phyloP scores from a whole-genome alignment of 192 early-diverging fungal species.

The Umbelopsis isabellina region DNA sequence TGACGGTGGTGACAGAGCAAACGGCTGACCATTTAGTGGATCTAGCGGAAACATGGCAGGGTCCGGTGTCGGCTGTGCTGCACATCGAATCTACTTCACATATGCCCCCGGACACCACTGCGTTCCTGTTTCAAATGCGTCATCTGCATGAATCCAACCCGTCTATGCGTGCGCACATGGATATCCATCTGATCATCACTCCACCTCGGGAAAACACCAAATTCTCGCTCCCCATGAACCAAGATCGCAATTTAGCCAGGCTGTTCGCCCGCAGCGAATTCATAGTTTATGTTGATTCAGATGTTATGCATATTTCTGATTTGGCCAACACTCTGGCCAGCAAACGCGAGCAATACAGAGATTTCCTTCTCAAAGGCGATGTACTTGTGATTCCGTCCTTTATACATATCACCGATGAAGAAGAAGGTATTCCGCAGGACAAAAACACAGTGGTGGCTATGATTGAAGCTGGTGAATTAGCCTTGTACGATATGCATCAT shows the following conservation, averaged over 20 bases:
- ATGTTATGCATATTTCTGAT: constrained; percentile 31
- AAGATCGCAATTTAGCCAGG: constrained; percentile 46
- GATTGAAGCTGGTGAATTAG: constrained; percentile 25
- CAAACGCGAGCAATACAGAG: constrained; percentile 27
- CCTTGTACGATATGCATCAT: constrained; percentile 44
- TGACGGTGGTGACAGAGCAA: constrained; percentile 27
- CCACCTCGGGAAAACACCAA: constrained; percentile 34
- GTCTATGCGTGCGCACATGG: constrained; percentile 45
- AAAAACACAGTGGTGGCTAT: constrained; percentile 24
- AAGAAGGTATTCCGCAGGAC: constrained; percentile 27
- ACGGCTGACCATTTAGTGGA: constrained; percentile 36
- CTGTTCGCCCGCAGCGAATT: constrained; percentile 53
- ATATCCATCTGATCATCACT: constrained; percentile 49
- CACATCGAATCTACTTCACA: constrained; percentile 37
- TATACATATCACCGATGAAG: constrained; percentile 27
- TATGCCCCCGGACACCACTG: constrained; percentile 13
- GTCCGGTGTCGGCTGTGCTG: constrained; percentile 51
- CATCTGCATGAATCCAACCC: constrained; percentile 42
- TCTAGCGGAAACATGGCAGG: constrained; percentile 50
- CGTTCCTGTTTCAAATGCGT: constrained; percentile 24
- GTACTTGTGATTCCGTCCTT: constrained; percentile 56
- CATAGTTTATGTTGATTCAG: constrained; percentile 43
- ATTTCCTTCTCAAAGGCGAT: constrained; percentile 43
- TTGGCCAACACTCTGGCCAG: constrained; percentile 39
- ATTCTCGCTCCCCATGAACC: constrained; percentile 31